phyloP scores from a whole-genome alignment of 208 protist species.

The Wallacemonas sp. region DNA sequence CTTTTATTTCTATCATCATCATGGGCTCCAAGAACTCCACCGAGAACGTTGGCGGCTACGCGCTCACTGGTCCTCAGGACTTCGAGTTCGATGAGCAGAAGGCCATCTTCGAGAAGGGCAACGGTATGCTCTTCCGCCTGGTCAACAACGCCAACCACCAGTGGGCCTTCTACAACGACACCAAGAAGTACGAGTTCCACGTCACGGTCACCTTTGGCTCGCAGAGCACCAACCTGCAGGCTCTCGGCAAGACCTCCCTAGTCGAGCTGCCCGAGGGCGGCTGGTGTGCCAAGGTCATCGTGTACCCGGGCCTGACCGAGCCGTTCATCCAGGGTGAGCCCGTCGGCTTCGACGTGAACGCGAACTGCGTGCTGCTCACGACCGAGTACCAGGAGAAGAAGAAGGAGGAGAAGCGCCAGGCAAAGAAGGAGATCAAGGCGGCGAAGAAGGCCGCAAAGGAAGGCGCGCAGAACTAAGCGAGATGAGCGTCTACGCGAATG shows the following conservation, averaged over 20 bases:
- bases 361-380: constrained; percentile 49
- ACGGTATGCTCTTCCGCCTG: constrained; percentile 60
- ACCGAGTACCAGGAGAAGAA: constrained; percentile 56
- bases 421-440: constrained; percentile 45
- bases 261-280: constrained; percentile 25
- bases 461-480: background rate
- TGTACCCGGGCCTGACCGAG: constrained; percentile 43
- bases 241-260: constrained; percentile 37
- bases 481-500: no score
- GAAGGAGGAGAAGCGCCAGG: constrained; percentile 52
- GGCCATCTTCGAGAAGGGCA: constrained; percentile 41
- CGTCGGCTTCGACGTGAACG: constrained; percentile 33
- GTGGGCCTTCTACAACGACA: constrained; percentile 71
- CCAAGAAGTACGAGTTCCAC: constrained; percentile 49
- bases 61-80: constrained; percentile 27
- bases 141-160: constrained; percentile 25
- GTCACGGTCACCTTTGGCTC: constrained; percentile 39
- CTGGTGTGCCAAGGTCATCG: constrained; percentile 30
- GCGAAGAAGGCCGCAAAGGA: constrained; percentile 26
- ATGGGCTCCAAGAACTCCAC: constrained; percentile 24
- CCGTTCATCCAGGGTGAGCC: constrained; percentile 48
- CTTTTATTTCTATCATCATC: constrained; percentile 1
- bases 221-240: constrained; percentile 25
- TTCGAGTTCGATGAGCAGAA: constrained; percentile 58
- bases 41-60: constrained; percentile 23